Base-by-base conservation (phyloP, 331 rosid species). In the Telfairia occidentalis region DNA sequence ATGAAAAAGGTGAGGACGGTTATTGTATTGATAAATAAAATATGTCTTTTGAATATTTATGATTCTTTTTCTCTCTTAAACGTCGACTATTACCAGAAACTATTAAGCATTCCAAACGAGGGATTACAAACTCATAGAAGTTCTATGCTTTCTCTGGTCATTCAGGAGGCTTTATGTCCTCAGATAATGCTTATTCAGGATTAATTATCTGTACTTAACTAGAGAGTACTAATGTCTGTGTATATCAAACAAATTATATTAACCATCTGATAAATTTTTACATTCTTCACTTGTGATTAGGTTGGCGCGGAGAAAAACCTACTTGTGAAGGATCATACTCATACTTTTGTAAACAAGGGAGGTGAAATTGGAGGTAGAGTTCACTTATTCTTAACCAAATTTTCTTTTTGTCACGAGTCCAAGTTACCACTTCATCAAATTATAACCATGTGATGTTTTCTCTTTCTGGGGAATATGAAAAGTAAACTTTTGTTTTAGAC, bases 271-370 rank as follows among this genome's bases (percentile, higher is more conserved):
- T n/a, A n/a, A n/a, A n/a, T n/a, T n/a, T n/a, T n/a, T n/a, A n/a
- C n/a, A n/a, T n/a, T n/a, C n/a, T n/a, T n/a, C n/a, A n/a, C n/a
- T n/a, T n/a, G n/a, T n/a, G 76, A 67, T 19, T 84, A 95, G 98
- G 98, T 88, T 35, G 98, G 96, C 43, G 98, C 98, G 32, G 82
- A 86, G 23, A 40, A 90, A 49, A 95, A 95, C 89, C 92, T 95
- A 30, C 97, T 95, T 52, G 90, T 91, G 74, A 95, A 95, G 90
- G 96, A 95, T 74, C 98, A 95, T 81, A 88, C 96, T 77, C 98
- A 95, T 81, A 91, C 97, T 40, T 95, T 95, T 81, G 90, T 95
- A 50, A 95, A 95, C 82, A 95, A 84, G 80, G 98, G 96, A 76
- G 98, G 98, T 79, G 86, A 88, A 82, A 88, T 95, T 81, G 98